Conservation (phyloP, 2,329 filamentous ascomycete species). For the Diaporthe vexans region DNA sequence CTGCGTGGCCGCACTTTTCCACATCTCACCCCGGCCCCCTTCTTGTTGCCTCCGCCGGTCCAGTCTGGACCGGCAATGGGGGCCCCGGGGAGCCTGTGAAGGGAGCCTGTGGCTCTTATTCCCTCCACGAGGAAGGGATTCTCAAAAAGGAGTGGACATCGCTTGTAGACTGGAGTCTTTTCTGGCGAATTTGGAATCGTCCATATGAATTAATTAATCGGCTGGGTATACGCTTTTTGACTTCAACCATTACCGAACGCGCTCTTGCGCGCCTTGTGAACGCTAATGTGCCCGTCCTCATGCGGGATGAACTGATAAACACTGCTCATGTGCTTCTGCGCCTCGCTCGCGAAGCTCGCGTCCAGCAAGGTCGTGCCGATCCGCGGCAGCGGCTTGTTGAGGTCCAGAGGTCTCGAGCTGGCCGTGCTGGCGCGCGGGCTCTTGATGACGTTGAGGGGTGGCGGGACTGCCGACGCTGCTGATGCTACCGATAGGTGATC, state of each 20-base stretch:
- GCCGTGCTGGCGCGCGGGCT: constrained; percentile 55
- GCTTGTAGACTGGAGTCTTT: neutral
- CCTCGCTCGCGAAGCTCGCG: constrained; percentile 13
- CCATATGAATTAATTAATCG: neutral
- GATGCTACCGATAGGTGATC: neutral
- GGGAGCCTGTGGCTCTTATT: neutral
- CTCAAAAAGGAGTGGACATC: neutral
- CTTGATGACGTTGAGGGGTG: constrained; percentile 1
- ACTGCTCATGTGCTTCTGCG: constrained; percentile 33
- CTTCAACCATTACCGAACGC: neutral
- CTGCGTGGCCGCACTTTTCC: neutral
- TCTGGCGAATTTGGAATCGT: neutral
- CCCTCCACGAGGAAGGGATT: neutral
- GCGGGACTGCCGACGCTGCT: neutral
- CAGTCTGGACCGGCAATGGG: neutral
- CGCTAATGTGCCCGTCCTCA: constrained; percentile 43
- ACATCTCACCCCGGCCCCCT: neutral
- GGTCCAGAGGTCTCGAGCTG: constrained; percentile 30
- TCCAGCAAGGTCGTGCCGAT: constrained; percentile 39
- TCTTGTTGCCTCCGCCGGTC: constrained; percentile 2
- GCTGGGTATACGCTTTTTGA: too few species aligned
- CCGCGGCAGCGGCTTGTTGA: constrained; percentile 41
- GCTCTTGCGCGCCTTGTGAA: constrained; percentile 39
- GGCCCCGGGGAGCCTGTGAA: neutral
- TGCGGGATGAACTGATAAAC: constrained; percentile 43